Percentiles rank a stretch among this genome's conserved stretches.
Conservation (phyloP, 116 monocot species). For the Trichopus zeylanicus region DNA sequence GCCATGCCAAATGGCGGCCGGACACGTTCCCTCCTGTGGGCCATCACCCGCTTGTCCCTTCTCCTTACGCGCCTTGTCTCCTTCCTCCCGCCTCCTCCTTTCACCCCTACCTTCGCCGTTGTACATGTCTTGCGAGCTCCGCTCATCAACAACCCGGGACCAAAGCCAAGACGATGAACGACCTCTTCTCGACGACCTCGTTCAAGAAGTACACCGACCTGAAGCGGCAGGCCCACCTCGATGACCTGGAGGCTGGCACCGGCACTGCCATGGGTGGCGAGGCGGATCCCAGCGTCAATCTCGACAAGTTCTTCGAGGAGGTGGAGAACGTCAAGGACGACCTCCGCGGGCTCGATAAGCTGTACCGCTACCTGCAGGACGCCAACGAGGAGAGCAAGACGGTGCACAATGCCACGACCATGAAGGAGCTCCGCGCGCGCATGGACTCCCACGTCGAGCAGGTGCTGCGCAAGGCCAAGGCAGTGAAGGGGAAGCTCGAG, state of each 20-base stretch:
- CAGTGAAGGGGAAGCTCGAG: constrained; percentile 74
- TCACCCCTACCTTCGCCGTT: too few relatives aligned
- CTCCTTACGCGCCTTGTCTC: background rate
- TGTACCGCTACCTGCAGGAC: constrained; percentile 43
- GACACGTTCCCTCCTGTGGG: too few relatives aligned
- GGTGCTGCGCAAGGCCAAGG: constrained; percentile 61
- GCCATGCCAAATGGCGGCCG: background rate
- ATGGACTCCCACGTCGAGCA: constrained; percentile 67
- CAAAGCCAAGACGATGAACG: constrained; percentile 47
- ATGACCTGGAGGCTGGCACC: constrained; percentile 26
- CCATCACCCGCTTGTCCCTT: background rate
- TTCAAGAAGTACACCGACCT: constrained; percentile 60
- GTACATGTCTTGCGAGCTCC: too few relatives aligned
- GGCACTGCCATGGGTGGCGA: constrained; percentile 7
- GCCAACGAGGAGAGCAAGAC: constrained; percentile 69
- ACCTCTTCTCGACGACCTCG: constrained; percentile 47
- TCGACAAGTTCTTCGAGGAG: constrained; percentile 73
- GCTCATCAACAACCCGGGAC: too few relatives aligned
- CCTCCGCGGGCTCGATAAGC: constrained; percentile 34
- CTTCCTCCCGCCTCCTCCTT: background rate
- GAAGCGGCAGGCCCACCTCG: constrained; percentile 27
- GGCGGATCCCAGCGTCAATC: constrained; percentile 21
- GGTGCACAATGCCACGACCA: constrained; percentile 45
- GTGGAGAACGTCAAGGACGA: constrained; percentile 76
- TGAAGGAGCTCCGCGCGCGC: constrained; percentile 47